These are phyloP conservation scores for Trichosporon sp. DNA, from an alignment of 1,284 basidiomycete species.

Conservation along the genomic window DNA sequence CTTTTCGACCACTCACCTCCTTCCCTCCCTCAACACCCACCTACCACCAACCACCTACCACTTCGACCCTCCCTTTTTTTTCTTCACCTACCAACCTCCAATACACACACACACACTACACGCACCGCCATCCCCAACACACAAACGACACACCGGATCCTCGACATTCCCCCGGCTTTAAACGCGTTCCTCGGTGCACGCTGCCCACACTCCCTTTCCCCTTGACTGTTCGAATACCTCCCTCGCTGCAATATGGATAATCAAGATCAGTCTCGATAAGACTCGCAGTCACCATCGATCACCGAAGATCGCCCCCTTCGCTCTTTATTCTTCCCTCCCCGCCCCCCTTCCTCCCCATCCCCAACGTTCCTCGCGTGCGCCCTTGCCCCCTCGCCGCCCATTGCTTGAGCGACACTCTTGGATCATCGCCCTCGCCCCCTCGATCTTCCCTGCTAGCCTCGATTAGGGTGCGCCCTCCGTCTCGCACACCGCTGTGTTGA, in stretches of 20 bases:
- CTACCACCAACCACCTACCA: not conserved
- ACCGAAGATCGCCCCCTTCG: constrained; percentile 1
- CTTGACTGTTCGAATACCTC: not conserved
- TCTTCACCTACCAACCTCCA: not conserved
- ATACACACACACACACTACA: not conserved
- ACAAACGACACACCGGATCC: not conserved
- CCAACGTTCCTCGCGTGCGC: not conserved
- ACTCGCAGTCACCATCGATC: not conserved
- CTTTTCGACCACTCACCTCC: not conserved
- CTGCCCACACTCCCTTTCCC: not conserved
- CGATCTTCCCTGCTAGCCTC: not conserved
- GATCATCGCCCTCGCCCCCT: not conserved
- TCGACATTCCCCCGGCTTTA: not conserved
- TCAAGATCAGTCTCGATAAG: not conserved
- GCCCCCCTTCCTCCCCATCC: not conserved
- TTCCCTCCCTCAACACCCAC: not conserved
- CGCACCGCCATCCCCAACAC: not conserved
- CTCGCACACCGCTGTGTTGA: not conserved
- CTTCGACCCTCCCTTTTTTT: not conserved
- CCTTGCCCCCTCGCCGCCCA: not conserved
- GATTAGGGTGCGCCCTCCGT: not conserved
- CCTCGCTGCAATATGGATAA: not conserved
- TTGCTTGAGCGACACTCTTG: not conserved
- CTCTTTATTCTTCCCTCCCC: not conserved
- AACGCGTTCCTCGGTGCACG: not conserved